Conservation (phyloP, 176 grass and related monocot species). For the Oryza brachyantha region DNA sequence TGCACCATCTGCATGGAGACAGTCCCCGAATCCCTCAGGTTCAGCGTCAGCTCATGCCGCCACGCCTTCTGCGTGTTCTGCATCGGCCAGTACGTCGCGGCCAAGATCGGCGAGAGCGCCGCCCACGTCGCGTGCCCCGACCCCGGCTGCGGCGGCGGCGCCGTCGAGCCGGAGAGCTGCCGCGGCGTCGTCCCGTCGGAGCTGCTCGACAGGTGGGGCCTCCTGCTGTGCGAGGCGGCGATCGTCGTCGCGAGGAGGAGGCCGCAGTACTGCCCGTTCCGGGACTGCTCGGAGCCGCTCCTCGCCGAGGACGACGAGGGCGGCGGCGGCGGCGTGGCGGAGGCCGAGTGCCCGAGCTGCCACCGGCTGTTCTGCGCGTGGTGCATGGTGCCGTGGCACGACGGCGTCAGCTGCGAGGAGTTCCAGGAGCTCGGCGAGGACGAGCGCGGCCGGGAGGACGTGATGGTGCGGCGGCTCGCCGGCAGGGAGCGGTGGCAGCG, state of each 20-base stretch:
- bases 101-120: conserved; percentile 42
- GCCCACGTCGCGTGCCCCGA: conserved; percentile 45
- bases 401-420: conserved; percentile 47
- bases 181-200: conserved; percentile 34
- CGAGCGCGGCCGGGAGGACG: conserved; percentile 39
- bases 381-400: conserved; percentile 67
- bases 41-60: conserved; percentile 20
- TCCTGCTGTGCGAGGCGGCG: conserved; percentile 40
- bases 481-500: conserved; percentile 57
- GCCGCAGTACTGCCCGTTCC: conserved; percentile 66
- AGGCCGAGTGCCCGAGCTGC: conserved; percentile 4
- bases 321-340: neutral
- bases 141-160: conserved; percentile 31
- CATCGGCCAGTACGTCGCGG: conserved; percentile 27
- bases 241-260: conserved; percentile 17
- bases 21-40: conserved; percentile 4
- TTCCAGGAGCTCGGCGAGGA: conserved; percentile 1
- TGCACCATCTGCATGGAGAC: conserved; percentile 61
- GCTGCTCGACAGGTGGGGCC: conserved; percentile 51
- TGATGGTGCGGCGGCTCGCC: conserved; percentile 47
- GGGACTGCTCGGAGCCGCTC: conserved; percentile 56
- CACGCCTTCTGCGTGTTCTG: conserved; percentile 54
- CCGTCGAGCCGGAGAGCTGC: conserved; percentile 42
- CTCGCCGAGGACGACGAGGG: conserved; percentile 28
- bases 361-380: conserved; percentile 31